A percentile compares a stretch with the other conserved stretches of the same genome.
Evolutionary conservation across 2,329 filamentous ascomycete genomes (phyloP).

Genomic region (Botrytis squamosa): DNA sequence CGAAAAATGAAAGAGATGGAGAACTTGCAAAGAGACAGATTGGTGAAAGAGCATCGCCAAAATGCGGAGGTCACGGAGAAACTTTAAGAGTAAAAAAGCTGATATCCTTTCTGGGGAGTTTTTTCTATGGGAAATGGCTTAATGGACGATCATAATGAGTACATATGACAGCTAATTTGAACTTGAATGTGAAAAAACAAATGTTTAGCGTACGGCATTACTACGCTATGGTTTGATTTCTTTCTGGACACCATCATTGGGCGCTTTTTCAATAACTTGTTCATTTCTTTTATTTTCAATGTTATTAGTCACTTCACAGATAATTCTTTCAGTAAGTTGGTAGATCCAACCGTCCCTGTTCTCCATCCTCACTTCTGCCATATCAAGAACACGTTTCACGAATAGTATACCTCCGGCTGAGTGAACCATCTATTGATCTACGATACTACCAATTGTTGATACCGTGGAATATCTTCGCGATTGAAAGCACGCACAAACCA

Average conservation of each 20-base stretch:
- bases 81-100: neutral
- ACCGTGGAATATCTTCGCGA: neutral
- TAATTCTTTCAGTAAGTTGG: neutral
- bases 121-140: neutral
- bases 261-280: too few relatives aligned
- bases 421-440: neutral
- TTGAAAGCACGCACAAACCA: neutral
- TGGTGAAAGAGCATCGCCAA: conserved; percentile 10
- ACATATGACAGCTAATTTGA: neutral
- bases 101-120: neutral
- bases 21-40: conserved; percentile 29
- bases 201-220: neutral
- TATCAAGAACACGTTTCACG: neutral
- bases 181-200: neutral
- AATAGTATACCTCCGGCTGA: neutral
- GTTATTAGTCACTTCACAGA: neutral
- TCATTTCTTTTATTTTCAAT: neutral
- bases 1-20: conserved; percentile 36
- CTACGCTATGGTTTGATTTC: neutral
- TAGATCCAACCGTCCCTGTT: neutral
- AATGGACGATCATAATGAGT: neutral
- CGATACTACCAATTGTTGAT: neutral
- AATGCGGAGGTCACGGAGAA: conserved; percentile 2
- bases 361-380: neutral
- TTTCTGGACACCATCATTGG: neutral